phyloP scores from a whole-genome alignment of 306 rosid species.

The Herpetospermum pedunculosum region DNA sequence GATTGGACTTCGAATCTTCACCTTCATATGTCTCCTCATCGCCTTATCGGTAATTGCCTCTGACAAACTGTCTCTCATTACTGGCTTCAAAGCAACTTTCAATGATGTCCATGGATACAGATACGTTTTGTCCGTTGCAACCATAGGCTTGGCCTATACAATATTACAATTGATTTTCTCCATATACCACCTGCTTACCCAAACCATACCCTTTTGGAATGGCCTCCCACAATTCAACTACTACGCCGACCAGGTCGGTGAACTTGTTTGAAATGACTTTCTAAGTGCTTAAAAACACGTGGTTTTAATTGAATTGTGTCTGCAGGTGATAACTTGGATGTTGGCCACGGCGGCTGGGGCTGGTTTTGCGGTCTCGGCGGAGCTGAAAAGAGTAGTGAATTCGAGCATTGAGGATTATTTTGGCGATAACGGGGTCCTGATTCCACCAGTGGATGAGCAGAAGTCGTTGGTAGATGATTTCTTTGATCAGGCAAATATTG shows the following conservation, averaged over 20 bases:
- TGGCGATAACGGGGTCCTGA: not conserved
- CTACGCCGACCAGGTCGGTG: slow-evolving; percentile 41
- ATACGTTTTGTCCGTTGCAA: not conserved
- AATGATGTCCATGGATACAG: not conserved
- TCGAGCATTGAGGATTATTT: too few relatives aligned
- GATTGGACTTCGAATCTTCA: not conserved
- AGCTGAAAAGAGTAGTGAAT: not conserved
- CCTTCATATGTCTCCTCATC: not conserved
- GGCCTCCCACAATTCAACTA: slow-evolving; percentile 43
- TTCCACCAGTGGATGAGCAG: not conserved
- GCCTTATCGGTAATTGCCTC: not conserved
- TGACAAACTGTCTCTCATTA: not conserved
- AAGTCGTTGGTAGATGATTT: not conserved
- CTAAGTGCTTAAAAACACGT: too few relatives aligned
- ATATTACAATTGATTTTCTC: slow-evolving; percentile 11
- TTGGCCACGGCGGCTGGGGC: not conserved
- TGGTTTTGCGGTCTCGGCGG: not conserved
- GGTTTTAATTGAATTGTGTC: too few relatives aligned
- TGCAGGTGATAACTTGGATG: not conserved
- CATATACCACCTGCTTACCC: slow-evolving; percentile 21
- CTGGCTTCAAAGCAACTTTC: not conserved
- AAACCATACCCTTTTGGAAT: slow-evolving; percentile 28
- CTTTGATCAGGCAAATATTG: not conserved
- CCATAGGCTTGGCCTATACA: not conserved
- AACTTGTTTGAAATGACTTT: too few relatives aligned